Evolutionary conservation across 1,284 basidiomycete genomes (phyloP).

Genomic region (Ustilago curta): DNA sequence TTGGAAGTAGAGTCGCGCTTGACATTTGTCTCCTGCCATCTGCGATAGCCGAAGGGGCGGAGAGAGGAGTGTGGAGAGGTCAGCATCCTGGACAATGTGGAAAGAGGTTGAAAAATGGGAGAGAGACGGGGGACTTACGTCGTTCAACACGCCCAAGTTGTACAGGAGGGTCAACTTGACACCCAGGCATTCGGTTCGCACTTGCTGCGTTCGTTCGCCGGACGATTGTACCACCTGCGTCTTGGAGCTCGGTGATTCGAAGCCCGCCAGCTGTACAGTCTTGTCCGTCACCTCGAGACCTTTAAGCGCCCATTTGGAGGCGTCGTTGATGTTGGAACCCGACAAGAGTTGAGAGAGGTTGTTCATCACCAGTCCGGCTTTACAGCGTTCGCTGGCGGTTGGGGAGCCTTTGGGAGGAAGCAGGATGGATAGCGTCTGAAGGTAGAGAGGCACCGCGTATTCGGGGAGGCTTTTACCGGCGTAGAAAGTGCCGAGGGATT

Average conservation of each 20-base stretch:
- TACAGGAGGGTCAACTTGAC: slow-evolving; percentile 64
- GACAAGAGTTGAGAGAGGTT: slow-evolving; percentile 65
- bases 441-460: slow-evolving; percentile 68
- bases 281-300: slow-evolving; percentile 62
- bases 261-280: slow-evolving; percentile 58
- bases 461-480: slow-evolving; percentile 60
- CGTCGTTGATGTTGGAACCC: slow-evolving; percentile 52
- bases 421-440: slow-evolving; percentile 67
- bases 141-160: slow-evolving; percentile 60
- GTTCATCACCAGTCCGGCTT: slow-evolving; percentile 67
- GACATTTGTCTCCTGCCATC: slow-evolving; percentile 54
- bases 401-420: slow-evolving; percentile 52
- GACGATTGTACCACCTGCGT: slow-evolving; percentile 27
- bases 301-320: slow-evolving; percentile 63
- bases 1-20: slow-evolving; percentile 53
- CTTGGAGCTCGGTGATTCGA: slow-evolving; percentile 16
- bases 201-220: slow-evolving; percentile 50
- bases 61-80: not conserved
- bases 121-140: slow-evolving; percentile 25
- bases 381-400: slow-evolving; percentile 65
- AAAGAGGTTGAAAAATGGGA: not conserved
- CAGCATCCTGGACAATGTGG: not conserved
- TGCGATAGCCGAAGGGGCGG: not conserved
- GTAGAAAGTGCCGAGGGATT: slow-evolving; percentile 68
- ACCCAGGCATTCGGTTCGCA: slow-evolving; percentile 58